A percentile compares a stretch with the other conserved stretches of the same genome.
Evolutionary conservation across 2,329 filamentous ascomycete genomes (phyloP).

Genomic region (Rhexocercosporidium sp.): DNA sequence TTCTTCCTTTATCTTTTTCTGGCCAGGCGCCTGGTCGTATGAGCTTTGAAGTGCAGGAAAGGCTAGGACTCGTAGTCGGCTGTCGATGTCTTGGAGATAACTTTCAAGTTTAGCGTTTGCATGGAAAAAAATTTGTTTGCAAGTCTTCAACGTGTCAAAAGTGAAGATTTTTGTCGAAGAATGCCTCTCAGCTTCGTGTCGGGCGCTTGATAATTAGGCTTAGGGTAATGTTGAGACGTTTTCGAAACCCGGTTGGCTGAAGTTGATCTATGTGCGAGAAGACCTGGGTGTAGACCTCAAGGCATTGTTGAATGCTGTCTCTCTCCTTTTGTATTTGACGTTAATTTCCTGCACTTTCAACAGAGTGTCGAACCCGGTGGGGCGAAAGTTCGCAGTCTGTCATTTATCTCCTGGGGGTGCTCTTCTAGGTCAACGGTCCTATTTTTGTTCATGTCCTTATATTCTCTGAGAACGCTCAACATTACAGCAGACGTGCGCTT

Average conservation of each 20-base stretch:
- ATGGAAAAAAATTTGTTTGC: constrained; percentile 32
- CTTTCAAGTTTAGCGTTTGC: constrained; percentile 33
- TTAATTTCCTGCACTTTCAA: constrained; percentile 22
- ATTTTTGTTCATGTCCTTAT: constrained; percentile 42
- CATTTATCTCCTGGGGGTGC: constrained; percentile 37
- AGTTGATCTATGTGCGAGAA: constrained; percentile 38
- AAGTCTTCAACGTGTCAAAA: constrained; percentile 28
- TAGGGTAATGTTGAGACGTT: constrained; percentile 19
- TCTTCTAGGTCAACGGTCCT: constrained; percentile 42
- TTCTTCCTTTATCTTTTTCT: constrained; percentile 38
- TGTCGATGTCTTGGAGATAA: constrained; percentile 35
- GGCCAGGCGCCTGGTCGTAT: constrained; percentile 23
- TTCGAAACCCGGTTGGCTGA: constrained; percentile 25
- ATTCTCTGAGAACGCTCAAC: constrained; percentile 39
- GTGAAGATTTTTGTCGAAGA: constrained; percentile 27
- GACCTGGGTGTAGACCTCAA: constrained; percentile 40
- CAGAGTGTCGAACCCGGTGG: constrained; percentile 13
- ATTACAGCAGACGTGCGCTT: constrained; percentile 43
- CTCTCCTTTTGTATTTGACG: constrained; percentile 39
- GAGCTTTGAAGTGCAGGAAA: constrained; percentile 16
- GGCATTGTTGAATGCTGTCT: constrained; percentile 41
- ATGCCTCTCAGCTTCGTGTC: constrained; percentile 19
- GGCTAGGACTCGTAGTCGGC: constrained; percentile 28
- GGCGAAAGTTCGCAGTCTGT: constrained; percentile 31
- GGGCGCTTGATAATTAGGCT: constrained; percentile 11